Evolutionary conservation across 257 asterid genomes (phyloP).

Genomic region (Lycium ferocissimum): DNA sequence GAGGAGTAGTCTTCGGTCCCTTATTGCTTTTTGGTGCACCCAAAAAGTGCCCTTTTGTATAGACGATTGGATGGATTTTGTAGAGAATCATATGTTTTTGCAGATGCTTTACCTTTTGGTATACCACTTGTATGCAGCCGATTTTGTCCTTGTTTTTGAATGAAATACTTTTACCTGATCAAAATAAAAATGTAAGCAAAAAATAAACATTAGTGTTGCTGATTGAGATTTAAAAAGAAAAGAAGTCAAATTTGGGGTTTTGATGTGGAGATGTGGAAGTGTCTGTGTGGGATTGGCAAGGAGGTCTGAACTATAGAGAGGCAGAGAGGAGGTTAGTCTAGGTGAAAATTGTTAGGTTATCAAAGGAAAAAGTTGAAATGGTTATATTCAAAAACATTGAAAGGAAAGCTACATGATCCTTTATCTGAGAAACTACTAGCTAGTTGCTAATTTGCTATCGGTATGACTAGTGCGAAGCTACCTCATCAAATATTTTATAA

Average conservation of each 20-base stretch:
- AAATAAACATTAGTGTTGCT: not conserved
- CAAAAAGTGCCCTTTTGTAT: no score
- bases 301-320: not conserved
- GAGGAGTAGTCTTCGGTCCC: no score
- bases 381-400: not conserved
- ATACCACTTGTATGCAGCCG: no score
- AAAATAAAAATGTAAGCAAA: not conserved
- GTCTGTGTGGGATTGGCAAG: not conserved
- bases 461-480: not conserved
- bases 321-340: not conserved
- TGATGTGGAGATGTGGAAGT: not conserved
- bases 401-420: not conserved
- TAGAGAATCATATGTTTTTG: no score
- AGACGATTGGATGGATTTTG: no score
- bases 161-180: no score
- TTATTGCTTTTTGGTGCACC: no score
- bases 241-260: not conserved
- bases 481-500: not conserved
- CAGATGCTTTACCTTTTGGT: no score
- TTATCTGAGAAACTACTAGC: not conserved
- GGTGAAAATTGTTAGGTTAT: not conserved
- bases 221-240: slow-evolving; percentile 3
- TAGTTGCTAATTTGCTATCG: slow-evolving; percentile 17
- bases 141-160: no score
- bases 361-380: not conserved